phyloP scores from a whole-genome alignment of 2,329 filamentous ascomycete genomes.

The Pestalotiopsis sp. region DNA sequence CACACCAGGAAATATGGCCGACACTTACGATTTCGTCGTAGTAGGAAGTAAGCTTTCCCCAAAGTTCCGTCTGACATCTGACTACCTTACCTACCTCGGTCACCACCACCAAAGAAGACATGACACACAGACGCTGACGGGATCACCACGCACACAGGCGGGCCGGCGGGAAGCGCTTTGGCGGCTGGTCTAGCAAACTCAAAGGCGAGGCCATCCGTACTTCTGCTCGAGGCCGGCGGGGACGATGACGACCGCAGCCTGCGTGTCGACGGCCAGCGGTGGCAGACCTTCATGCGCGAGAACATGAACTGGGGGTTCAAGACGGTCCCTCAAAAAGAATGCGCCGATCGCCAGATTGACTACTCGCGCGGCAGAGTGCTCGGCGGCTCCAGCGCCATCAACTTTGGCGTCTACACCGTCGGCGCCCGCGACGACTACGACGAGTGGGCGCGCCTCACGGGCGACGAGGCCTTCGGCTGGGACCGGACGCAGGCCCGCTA shows the following conservation, averaged over 20 bases:
- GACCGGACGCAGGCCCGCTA: constrained; percentile 50
- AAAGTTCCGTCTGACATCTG: not conserved
- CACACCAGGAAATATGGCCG: constrained; percentile 15
- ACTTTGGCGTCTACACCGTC: constrained; percentile 55
- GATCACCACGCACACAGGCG: constrained; percentile 41
- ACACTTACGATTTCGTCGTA: constrained; percentile 33
- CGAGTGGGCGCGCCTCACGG: constrained; percentile 58
- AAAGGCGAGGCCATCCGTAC: constrained; percentile 48
- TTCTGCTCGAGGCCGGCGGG: constrained; percentile 63
- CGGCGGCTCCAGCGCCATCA: constrained; percentile 54
- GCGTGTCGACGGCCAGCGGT: constrained; percentile 57
- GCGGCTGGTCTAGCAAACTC: constrained; percentile 54
- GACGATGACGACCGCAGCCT: constrained; percentile 46
- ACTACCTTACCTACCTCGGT: not conserved
- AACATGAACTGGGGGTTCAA: constrained; percentile 57
- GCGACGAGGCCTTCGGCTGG: constrained; percentile 59
- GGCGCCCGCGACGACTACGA: constrained; percentile 64
- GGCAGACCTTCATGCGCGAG: constrained; percentile 47
- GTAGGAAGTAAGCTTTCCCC: constrained; percentile 32
- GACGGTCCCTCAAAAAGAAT: constrained; percentile 46
- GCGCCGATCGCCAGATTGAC: constrained; percentile 44
- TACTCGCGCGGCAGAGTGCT: constrained; percentile 53
- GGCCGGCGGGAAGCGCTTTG: constrained; percentile 60
- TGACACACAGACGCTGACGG: not conserved
- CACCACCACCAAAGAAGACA: not conserved